These are phyloP conservation scores for Tetrapisispora phaffii DNA, from an alignment of 805 yeast species.

Conservation along the genomic window DNA sequence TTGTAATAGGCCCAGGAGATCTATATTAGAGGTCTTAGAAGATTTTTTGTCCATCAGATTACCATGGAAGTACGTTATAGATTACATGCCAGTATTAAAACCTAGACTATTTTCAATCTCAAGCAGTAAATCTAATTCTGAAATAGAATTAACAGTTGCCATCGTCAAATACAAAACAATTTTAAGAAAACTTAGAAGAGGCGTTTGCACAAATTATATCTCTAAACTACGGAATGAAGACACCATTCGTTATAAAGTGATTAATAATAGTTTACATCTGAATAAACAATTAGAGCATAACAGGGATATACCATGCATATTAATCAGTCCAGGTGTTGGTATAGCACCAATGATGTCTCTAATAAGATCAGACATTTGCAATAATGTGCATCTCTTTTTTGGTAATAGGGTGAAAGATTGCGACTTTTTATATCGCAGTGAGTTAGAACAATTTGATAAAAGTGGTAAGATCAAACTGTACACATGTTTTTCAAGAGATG, in stretches of 20 bases:
- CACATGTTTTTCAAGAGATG: constrained; percentile 43
- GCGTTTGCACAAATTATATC: constrained; percentile 76
- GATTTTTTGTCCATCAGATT: constrained; percentile 72
- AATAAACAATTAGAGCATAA: constrained; percentile 26
- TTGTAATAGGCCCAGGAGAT: constrained; percentile 87
- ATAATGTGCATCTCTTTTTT: constrained; percentile 44
- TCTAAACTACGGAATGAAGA: constrained; percentile 41
- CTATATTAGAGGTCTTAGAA: constrained; percentile 68
- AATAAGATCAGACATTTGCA: constrained; percentile 33
- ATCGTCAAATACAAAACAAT: constrained; percentile 81
- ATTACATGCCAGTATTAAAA: constrained; percentile 64
- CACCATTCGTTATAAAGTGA: constrained; percentile 42
- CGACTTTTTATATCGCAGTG: constrained; percentile 57
- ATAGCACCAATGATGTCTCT: constrained; percentile 83
- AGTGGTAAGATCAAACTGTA: constrained; percentile 33
- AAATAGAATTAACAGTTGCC: constrained; percentile 66
- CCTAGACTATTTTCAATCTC: constrained; percentile 86
- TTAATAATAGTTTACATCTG: constrained; percentile 30
- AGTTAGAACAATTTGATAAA: constrained; percentile 36
- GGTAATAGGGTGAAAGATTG: constrained; percentile 62
- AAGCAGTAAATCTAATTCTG: constrained; percentile 36
- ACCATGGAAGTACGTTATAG: constrained; percentile 68
- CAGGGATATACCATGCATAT: constrained; percentile 43
- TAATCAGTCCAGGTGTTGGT: constrained; percentile 94
- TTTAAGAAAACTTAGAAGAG: constrained; percentile 63